phyloP scores from a whole-genome alignment of 345 rosid genomes.

The Pugionium cornutum region DNA sequence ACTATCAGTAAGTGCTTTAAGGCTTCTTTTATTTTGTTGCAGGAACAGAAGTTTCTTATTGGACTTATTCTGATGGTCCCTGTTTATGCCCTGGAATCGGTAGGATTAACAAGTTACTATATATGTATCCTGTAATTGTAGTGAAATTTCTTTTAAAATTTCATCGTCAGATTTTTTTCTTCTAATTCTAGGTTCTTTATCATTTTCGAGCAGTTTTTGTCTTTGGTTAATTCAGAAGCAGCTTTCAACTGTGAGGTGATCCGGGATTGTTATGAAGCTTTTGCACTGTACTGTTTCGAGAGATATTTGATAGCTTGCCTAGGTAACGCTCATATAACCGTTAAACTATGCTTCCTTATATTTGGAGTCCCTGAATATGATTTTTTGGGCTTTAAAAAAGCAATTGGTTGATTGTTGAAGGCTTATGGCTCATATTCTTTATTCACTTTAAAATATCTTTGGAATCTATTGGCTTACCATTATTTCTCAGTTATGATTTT shows the following conservation, averaged over 20 bases:
- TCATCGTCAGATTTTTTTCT: slow-evolving; percentile 3
- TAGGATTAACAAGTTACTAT: slow-evolving; percentile 40
- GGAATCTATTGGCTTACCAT: background rate
- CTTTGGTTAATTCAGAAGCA: slow-evolving; percentile 81
- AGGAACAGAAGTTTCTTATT: slow-evolving; percentile 96
- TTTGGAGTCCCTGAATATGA: slow-evolving; percentile 3
- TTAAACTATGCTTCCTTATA: background rate
- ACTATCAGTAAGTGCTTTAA: background rate
- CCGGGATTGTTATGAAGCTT: slow-evolving; percentile 99
- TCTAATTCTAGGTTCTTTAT: slow-evolving; percentile 28
- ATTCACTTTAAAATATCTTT: slow-evolving; percentile 3
- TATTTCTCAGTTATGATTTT: background rate
- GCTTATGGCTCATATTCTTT: background rate
- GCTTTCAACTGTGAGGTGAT: slow-evolving; percentile 94
- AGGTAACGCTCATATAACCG: slow-evolving; percentile 52
- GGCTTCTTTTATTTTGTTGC: slow-evolving; percentile 40
- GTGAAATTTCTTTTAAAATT: background rate
- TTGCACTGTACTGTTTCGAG: slow-evolving; percentile 97
- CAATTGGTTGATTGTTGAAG: slow-evolving; percentile 1
- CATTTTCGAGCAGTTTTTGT: slow-evolving; percentile 68
- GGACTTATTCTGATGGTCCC: slow-evolving; percentile 99
- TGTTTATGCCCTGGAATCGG: slow-evolving; percentile 94
- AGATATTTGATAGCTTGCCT: slow-evolving; percentile 97
- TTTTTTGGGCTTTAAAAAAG: background rate
- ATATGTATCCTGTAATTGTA: background rate